Base-by-base conservation (phyloP, 805 yeast species). In the Saturnispora kantuleensis region DNA sequence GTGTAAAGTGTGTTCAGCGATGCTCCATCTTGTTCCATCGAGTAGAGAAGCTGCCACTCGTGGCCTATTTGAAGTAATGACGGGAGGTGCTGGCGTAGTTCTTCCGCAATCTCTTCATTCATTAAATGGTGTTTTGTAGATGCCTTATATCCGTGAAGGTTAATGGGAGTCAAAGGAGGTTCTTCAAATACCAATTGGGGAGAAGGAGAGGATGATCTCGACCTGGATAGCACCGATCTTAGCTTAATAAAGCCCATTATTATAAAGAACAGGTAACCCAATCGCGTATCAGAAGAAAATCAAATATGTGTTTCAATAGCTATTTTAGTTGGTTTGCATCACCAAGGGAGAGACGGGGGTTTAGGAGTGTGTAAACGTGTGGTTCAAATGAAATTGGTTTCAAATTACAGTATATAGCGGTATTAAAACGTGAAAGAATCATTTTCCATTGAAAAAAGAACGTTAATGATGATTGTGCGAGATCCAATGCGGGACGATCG, bases 1-100 rank as follows among this genome's bases (percentile, higher is more conserved):
- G 73, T 65, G 58, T 89, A 90, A 13, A 93, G 62, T 0, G 97
- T 88, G 47, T 74, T 78, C 44, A 90, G 61, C 0, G 96, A 84
- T 0, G 95, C 81, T 0, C 98, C 98, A 59, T 88, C 85, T 60
- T 87, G 96, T 53, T 89, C 97, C 48, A 86, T 63, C n/a, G 93
- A 81, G 58, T 89, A 90, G 2, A 79, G 61, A 41, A 93, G 62
- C 5, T 71, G 63, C 98, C 97, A 93, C 5, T 73, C 73, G 33
- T 82, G 80, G 49, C 76, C 76, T 18, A 90, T 68, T 59, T 87
- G 96, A 34, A 84, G 66, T 39, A 97, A 68, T 4, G 85, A 72
- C 0, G 97, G 96, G 48, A 93, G 59, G 43, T 86, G 70, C 26
- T 69, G 66, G 38, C 96, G 69, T 31, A 90, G 71, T 44, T 86